A percentile compares a stretch with the other conserved stretches of the same genome.
phyloP scores from a whole-genome alignment of 2,329 filamentous ascomycete species.

The Boeremia exigua region DNA sequence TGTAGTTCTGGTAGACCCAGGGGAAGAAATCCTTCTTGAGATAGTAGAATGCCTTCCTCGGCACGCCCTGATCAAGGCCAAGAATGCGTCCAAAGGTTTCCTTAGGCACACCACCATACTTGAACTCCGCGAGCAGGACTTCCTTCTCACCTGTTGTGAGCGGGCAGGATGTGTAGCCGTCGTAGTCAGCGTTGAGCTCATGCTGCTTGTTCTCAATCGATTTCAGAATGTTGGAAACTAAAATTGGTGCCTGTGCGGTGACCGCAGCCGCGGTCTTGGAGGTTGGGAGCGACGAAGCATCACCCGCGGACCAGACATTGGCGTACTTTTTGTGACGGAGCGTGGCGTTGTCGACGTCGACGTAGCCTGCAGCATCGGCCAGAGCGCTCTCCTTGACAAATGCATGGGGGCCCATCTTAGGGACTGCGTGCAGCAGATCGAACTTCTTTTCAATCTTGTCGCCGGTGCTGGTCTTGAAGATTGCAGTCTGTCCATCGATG shows the following conservation, averaged over 20 bases:
- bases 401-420: conserved; percentile 47
- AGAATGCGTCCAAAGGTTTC: conserved; percentile 64
- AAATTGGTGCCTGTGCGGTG: conserved; percentile 45
- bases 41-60: conserved; percentile 65
- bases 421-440: conserved; percentile 47
- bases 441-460: conserved; percentile 42
- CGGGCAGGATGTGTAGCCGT: conserved; percentile 51
- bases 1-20: conserved; percentile 67
- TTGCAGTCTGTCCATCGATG: conserved; percentile 48
- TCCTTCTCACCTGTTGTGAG: conserved; percentile 61
- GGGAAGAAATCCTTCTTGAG: conserved; percentile 73
- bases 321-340: conserved; percentile 47
- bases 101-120: conserved; percentile 67
- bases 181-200: conserved; percentile 30
- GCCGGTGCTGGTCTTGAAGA: conserved; percentile 36
- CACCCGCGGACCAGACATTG: conserved; percentile 50
- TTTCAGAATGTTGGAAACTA: conserved; percentile 45
- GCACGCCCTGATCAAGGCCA: conserved; percentile 64
- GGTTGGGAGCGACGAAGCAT: conserved; percentile 47
- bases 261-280: conserved; percentile 51
- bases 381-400: conserved; percentile 46
- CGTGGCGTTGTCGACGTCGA: conserved; percentile 46
- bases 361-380: conserved; percentile 46
- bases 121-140: conserved; percentile 70
- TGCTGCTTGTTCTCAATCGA: conserved; percentile 32